These are phyloP conservation scores for Mollisiaceae sp. DNA, from an alignment of 2,329 filamentous ascomycete genomes.

Conservation along the genomic window DNA sequence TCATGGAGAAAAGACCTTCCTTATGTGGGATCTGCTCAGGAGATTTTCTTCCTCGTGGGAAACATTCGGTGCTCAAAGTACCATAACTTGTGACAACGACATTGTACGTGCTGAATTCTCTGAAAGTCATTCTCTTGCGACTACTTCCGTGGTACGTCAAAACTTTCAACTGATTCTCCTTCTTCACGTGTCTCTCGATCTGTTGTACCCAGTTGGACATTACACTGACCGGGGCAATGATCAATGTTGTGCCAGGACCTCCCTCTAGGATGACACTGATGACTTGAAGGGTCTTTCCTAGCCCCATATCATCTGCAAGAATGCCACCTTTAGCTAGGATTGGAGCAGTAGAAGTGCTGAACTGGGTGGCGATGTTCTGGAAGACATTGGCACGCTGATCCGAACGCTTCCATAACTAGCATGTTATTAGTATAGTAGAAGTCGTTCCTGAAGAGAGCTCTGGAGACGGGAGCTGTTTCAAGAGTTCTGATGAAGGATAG, in stretches of 20 bases:
- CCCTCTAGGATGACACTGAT: slow-evolving; percentile 75
- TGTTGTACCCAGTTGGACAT: slow-evolving; percentile 92
- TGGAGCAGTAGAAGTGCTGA: slow-evolving; percentile 62
- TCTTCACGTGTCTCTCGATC: slow-evolving; percentile 72
- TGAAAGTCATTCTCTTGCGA: slow-evolving; percentile 57
- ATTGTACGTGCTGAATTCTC: slow-evolving; percentile 68
- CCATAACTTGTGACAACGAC: slow-evolving; percentile 88
- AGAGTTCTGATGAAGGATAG: too few species aligned
- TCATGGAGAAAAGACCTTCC: slow-evolving; percentile 64
- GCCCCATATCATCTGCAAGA: slow-evolving; percentile 91
- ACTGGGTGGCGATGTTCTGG: slow-evolving; percentile 75
- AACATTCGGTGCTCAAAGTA: slow-evolving; percentile 71
- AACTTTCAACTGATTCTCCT: slow-evolving; percentile 66
- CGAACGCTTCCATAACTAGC: slow-evolving; percentile 68
- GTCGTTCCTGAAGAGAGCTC: too few species aligned
- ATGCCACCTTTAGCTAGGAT: slow-evolving; percentile 79
- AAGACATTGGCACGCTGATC: slow-evolving; percentile 51
- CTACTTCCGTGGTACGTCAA: slow-evolving; percentile 75
- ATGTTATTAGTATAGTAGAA: too few species aligned
- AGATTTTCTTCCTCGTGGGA: slow-evolving; percentile 50
- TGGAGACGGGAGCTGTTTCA: too few species aligned
- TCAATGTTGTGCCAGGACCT: slow-evolving; percentile 69
- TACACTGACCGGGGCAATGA: slow-evolving; percentile 81
- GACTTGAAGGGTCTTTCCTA: slow-evolving; percentile 87
- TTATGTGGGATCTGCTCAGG: slow-evolving; percentile 47